Evolutionary conservation across 2,329 filamentous ascomycete genomes (phyloP).

Genomic region (Diaporthe ilicicola): DNA sequence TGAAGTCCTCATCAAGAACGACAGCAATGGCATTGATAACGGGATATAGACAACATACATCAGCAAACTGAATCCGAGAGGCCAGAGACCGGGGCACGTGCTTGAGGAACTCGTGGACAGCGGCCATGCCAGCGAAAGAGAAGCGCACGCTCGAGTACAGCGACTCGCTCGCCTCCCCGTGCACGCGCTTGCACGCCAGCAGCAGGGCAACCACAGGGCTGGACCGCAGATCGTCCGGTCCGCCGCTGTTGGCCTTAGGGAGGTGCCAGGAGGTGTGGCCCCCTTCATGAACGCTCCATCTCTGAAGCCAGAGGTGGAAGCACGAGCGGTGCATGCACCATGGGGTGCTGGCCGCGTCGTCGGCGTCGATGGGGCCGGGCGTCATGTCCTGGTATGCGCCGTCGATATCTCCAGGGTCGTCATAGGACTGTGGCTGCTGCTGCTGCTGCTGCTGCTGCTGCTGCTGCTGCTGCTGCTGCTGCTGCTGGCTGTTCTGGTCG

Average conservation of each 20-base stretch:
- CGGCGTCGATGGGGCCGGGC: background rate
- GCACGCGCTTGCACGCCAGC: constrained; percentile 17
- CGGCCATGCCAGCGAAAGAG: background rate
- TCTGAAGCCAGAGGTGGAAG: background rate
- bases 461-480: background rate
- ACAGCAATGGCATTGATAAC: background rate
- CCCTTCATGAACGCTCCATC: background rate
- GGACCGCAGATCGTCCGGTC: background rate
- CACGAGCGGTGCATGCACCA: constrained; percentile 20
- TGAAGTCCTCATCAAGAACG: background rate
- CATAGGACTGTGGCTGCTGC: background rate
- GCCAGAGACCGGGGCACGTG: background rate
- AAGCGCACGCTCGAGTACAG: constrained; percentile 16
- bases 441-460: background rate
- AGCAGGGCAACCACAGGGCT: background rate
- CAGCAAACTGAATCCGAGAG: background rate
- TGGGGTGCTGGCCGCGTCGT: background rate
- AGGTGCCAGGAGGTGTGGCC: too few relatives aligned
- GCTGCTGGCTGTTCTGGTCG: too few relatives aligned
- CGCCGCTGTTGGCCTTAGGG: background rate
- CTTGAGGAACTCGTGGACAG: background rate
- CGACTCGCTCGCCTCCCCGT: constrained; percentile 11
- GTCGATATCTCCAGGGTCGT: constrained; percentile 26
- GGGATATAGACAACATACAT: background rate
- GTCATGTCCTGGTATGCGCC: constrained; percentile 15